Evolutionary conservation across 2,329 filamentous ascomycete genomes (phyloP).

Genomic region (Diaporthe destruens): DNA sequence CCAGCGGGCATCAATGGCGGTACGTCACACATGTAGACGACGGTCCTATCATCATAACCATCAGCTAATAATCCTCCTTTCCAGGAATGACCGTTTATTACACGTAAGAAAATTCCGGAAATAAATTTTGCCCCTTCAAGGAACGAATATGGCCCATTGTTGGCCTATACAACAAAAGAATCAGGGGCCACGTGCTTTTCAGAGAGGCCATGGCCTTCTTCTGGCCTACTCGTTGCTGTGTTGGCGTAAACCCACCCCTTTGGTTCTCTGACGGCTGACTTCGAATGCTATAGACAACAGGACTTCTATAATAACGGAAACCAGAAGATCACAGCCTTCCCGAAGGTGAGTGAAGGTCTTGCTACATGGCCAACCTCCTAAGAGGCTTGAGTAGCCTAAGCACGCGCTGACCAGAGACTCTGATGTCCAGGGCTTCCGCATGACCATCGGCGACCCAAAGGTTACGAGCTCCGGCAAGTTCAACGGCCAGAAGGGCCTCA

Average conservation of each 20-base stretch:
- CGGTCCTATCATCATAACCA: neutral
- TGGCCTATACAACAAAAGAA: too few relatives aligned
- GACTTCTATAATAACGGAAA: conserved; percentile 56
- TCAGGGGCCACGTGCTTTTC: too few relatives aligned
- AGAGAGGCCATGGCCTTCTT: too few relatives aligned
- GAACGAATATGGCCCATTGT: too few relatives aligned
- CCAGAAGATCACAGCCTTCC: conserved; percentile 55
- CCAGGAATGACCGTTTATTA: conserved; percentile 56
- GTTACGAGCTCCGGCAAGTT: conserved; percentile 24
- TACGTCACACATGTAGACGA: neutral
- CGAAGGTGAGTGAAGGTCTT: conserved; percentile 44
- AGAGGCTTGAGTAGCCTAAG: neutral
- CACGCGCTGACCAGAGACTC: conserved; percentile 25
- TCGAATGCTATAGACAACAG: conserved; percentile 45
- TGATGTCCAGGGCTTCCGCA: conserved; percentile 55
- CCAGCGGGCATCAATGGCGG: conserved; percentile 52
- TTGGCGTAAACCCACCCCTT: too few relatives aligned
- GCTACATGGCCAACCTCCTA: neutral
- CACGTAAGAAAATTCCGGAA: too few relatives aligned
- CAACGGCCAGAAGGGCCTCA: conserved; percentile 47
- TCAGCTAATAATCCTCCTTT: neutral
- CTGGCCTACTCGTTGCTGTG: too few relatives aligned
- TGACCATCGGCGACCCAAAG: conserved; percentile 54
- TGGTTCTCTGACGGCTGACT: too few relatives aligned
- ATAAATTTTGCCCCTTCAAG: too few relatives aligned